Evolutionary conservation across 352 stramenopile species (phyloP).

Genomic region (Blastocystis sp.): DNA sequence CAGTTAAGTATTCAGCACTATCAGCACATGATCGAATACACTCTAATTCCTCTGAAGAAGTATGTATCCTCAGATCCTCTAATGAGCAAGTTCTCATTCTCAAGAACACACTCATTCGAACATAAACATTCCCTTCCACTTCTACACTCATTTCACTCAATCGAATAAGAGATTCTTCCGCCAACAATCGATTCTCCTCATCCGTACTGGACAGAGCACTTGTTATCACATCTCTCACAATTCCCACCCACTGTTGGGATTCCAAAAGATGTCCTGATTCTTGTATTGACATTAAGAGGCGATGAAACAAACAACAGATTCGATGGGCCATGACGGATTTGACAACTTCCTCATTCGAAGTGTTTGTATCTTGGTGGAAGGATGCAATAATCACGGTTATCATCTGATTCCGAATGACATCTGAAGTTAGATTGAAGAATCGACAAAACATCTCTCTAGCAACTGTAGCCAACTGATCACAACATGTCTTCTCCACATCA

Average conservation of each 20-base stretch:
- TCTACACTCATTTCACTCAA: neutral
- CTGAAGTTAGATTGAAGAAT: too few relatives aligned
- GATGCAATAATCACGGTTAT: too few relatives aligned
- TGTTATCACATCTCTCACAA: neutral
- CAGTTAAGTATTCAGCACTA: too few relatives aligned
- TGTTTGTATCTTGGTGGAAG: too few relatives aligned
- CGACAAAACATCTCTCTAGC: too few relatives aligned
- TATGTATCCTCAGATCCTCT: neutral
- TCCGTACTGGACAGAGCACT: neutral
- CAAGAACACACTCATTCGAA: neutral
- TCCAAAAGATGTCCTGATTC: neutral
- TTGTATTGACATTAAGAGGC: neutral
- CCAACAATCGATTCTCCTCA: neutral
- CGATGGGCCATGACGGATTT: too few relatives aligned
- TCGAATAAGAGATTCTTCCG: neutral
- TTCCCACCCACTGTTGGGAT: neutral
- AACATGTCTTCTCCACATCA: too few relatives aligned
- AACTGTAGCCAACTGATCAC: too few relatives aligned
- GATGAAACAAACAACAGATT: neutral
- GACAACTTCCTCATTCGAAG: too few relatives aligned
- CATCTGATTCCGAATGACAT: too few relatives aligned
- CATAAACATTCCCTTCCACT: too few relatives aligned
- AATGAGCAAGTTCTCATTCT: neutral
- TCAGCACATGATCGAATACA: neutral
- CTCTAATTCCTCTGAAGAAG: neutral